These are phyloP conservation scores for Microsporum canis DNA, from an alignment of 2,329 filamentous ascomycete genomes.

Conservation along the genomic window DNA sequence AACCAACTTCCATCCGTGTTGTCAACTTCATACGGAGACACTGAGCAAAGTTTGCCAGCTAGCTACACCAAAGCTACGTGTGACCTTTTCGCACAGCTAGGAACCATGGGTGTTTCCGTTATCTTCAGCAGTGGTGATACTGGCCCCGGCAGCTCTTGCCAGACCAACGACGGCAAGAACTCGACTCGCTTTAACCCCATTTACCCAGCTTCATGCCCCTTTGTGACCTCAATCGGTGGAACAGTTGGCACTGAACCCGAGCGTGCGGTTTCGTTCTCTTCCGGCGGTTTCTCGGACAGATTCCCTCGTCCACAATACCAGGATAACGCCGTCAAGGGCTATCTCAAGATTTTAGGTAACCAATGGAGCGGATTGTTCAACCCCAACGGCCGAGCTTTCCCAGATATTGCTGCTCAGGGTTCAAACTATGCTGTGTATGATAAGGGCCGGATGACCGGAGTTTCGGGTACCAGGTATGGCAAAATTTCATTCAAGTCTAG, in stretches of 20 bases:
- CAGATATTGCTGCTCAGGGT: conserved; percentile 51
- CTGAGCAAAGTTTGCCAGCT: conserved; percentile 51
- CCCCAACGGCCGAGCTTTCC: conserved; percentile 46
- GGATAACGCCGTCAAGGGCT: conserved; percentile 33
- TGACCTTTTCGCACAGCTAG: conserved; percentile 52
- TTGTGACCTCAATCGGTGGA: conserved; percentile 52
- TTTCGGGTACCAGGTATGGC: conserved; percentile 36
- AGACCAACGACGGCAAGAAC: conserved; percentile 45
- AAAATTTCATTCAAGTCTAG: background rate
- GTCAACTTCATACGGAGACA: conserved; percentile 59
- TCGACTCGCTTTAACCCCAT: conserved; percentile 42
- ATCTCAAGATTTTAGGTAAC: conserved; percentile 32
- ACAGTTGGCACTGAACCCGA: conserved; percentile 43
- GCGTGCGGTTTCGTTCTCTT: conserved; percentile 39
- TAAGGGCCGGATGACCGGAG: conserved; percentile 25
- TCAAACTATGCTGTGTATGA: conserved; percentile 32
- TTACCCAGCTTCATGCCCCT: conserved; percentile 51
- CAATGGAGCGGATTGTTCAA: conserved; percentile 39
- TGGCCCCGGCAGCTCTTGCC: conserved; percentile 46
- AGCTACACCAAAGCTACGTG: conserved; percentile 52
- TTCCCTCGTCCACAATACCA: conserved; percentile 42
- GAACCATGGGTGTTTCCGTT: conserved; percentile 55
- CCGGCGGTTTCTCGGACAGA: conserved; percentile 38
- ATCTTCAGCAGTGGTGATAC: conserved; percentile 54
- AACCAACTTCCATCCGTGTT: conserved; percentile 51